Conservation (phyloP, 371 early-diverging fungal species). For the Mortierella sp. region DNA sequence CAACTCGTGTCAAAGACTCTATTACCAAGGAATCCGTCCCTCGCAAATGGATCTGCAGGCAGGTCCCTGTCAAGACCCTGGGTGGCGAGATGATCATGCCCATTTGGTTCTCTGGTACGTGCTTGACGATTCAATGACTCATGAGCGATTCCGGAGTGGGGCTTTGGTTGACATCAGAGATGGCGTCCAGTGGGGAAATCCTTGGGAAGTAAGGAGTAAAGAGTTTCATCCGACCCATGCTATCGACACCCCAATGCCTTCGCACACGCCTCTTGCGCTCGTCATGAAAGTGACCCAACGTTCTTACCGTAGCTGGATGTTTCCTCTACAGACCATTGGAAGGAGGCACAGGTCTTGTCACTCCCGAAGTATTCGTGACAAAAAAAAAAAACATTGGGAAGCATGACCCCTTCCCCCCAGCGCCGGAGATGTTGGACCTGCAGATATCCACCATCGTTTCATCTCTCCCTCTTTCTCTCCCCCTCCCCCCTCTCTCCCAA, state of each 20-base stretch:
- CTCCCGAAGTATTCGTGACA: not conserved
- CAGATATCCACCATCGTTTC: too few species aligned
- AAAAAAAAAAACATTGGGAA: not conserved
- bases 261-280: too few species aligned
- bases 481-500: not conserved
- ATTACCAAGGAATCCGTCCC: conserved; percentile 49
- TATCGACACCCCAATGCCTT: too few species aligned
- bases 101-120: conserved; percentile 48
- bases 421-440: not conserved
- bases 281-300: too few species aligned
- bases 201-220: conserved; percentile 8
- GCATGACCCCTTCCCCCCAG: not conserved
- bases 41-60: conserved; percentile 50
- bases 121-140: not conserved
- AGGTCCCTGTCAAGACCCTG: conserved; percentile 42
- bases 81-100: conserved; percentile 53
- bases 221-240: conserved; percentile 16
- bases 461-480: not conserved
- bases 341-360: not conserved
- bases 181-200: not conserved
- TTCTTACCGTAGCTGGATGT: too few species aligned
- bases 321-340: too few species aligned
- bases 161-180: too few species aligned
- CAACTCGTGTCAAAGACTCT: conserved; percentile 26
- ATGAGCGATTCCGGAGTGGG: too few species aligned